These are phyloP conservation scores for Pseudognaphalium luteoalbum DNA, from an alignment of 129 eudicot species.

Conservation along the genomic window DNA sequence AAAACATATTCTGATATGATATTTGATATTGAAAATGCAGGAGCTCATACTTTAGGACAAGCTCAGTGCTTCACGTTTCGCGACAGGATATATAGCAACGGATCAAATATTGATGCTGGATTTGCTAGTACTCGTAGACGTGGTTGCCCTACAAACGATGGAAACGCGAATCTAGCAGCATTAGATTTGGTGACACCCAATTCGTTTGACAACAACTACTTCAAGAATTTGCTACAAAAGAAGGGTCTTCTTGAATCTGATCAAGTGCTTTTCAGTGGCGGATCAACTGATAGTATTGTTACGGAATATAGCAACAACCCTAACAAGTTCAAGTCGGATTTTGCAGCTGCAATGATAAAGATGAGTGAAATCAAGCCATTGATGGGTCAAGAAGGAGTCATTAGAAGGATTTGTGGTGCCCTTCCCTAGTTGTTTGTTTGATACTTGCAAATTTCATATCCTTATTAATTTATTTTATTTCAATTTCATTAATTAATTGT, in stretches of 20 bases:
- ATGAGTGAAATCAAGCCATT: slow-evolving; percentile 66
- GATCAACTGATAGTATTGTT: slow-evolving; percentile 52
- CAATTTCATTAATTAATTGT: not conserved
- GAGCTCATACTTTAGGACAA: slow-evolving; percentile 71
- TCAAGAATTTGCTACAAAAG: slow-evolving; percentile 40
- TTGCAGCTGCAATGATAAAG: slow-evolving; percentile 67
- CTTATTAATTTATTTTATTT: slow-evolving; percentile 30
- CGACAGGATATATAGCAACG: slow-evolving; percentile 58
- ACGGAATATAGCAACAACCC: slow-evolving; percentile 36
- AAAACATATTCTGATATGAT: not conserved
- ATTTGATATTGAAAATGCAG: slow-evolving; percentile 21
- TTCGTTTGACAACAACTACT: slow-evolving; percentile 55
- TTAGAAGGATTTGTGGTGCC: slow-evolving; percentile 51
- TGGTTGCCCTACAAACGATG: slow-evolving; percentile 44
- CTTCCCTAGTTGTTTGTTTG: slow-evolving; percentile 28
- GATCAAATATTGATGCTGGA: slow-evolving; percentile 49
- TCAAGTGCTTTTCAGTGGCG: slow-evolving; percentile 72
- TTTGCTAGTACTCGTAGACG: slow-evolving; percentile 46
- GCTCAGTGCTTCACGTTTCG: slow-evolving; percentile 63
- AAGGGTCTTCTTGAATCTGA: slow-evolving; percentile 77
- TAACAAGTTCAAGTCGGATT: slow-evolving; percentile 48
- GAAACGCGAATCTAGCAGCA: slow-evolving; percentile 55
- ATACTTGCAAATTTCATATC: slow-evolving; percentile 54
- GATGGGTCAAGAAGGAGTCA: slow-evolving; percentile 59
- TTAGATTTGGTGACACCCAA: slow-evolving; percentile 48